Percentiles rank a stretch among this genome's conserved stretches.
Conservation (phyloP, 2,329 filamentous ascomycete species). For the Colletotrichum paranaense region DNA sequence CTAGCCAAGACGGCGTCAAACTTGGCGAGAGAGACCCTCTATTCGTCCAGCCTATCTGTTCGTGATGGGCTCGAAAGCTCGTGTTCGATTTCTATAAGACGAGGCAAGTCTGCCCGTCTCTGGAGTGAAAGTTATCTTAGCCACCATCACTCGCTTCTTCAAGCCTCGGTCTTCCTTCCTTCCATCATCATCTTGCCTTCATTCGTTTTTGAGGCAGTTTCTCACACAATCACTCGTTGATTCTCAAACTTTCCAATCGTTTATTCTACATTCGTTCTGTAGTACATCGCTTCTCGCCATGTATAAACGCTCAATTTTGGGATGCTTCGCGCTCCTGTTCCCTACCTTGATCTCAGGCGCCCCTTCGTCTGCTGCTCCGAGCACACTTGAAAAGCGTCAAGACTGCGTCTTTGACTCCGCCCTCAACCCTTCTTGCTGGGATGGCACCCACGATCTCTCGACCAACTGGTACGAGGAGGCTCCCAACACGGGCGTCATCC, state of each 20-base stretch:
- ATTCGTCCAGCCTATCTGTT: background rate
- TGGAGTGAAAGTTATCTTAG: background rate
- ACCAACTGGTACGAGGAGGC: slow-evolving; percentile 39
- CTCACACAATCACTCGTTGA: background rate
- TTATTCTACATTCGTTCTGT: slow-evolving; percentile 22
- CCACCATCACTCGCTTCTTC: slow-evolving; percentile 27
- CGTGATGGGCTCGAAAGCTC: background rate
- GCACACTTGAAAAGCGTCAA: slow-evolving; percentile 28
- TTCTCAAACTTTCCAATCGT: background rate
- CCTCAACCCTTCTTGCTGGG: slow-evolving; percentile 33
- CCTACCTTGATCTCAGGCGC: slow-evolving; percentile 24
- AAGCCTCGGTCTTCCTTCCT: slow-evolving; percentile 19
- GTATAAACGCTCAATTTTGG: slow-evolving; percentile 30
- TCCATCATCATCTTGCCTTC: slow-evolving; percentile 12
- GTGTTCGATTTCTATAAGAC: slow-evolving; percentile 21
- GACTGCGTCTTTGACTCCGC: slow-evolving; percentile 33
- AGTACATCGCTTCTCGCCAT: slow-evolving; percentile 11
- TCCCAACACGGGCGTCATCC: slow-evolving; percentile 60
- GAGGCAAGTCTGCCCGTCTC: background rate
- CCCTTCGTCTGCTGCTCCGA: background rate
- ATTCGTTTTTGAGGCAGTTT: slow-evolving; percentile 14
- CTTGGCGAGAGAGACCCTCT: slow-evolving; percentile 3
- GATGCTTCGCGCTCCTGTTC: slow-evolving; percentile 31
- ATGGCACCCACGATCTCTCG: slow-evolving; percentile 29
- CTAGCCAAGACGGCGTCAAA: background rate